These are phyloP conservation scores for Colletotrichum simmondsii DNA, from an alignment of 2,329 filamentous ascomycete genomes.

Conservation along the genomic window DNA sequence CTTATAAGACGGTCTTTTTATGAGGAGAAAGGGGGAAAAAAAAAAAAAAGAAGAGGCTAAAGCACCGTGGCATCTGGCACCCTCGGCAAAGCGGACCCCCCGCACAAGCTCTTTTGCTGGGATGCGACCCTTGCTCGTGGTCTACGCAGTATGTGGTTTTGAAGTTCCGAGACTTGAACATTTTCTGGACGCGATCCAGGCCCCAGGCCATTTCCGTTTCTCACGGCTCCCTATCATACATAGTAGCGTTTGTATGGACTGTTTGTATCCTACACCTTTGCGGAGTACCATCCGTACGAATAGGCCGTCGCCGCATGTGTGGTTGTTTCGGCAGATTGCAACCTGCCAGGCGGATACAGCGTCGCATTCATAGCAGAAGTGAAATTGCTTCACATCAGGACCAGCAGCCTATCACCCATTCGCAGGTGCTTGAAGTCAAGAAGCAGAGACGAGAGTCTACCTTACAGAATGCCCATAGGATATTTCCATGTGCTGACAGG, in stretches of 20 bases:
- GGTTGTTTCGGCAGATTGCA: neutral
- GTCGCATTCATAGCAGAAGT: neutral
- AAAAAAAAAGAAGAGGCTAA: constrained; percentile 3
- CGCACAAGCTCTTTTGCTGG: constrained; percentile 15
- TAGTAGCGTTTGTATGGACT: neutral
- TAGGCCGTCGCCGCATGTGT: neutral
- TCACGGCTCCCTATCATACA: neutral
- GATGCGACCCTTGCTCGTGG: neutral
- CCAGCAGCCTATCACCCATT: too few species aligned
- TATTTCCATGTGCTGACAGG: constrained; percentile 10
- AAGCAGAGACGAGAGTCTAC: neutral
- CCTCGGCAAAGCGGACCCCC: constrained; percentile 3
- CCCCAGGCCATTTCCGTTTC: neutral
- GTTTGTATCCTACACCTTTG: too few species aligned
- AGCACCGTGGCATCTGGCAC: neutral
- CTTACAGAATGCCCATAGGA: neutral
- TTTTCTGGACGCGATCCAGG: neutral
- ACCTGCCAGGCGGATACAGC: neutral
- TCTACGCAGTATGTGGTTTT: too few species aligned
- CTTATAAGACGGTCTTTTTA: neutral
- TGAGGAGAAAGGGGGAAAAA: neutral
- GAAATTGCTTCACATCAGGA: neutral
- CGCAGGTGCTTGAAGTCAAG: neutral
- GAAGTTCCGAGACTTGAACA: neutral
- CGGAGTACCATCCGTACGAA: neutral